Evolutionary conservation across 257 asterid species (phyloP), one percentile per base, ranked within the genome.

Genomic region (Gentiana straminea): DNA sequence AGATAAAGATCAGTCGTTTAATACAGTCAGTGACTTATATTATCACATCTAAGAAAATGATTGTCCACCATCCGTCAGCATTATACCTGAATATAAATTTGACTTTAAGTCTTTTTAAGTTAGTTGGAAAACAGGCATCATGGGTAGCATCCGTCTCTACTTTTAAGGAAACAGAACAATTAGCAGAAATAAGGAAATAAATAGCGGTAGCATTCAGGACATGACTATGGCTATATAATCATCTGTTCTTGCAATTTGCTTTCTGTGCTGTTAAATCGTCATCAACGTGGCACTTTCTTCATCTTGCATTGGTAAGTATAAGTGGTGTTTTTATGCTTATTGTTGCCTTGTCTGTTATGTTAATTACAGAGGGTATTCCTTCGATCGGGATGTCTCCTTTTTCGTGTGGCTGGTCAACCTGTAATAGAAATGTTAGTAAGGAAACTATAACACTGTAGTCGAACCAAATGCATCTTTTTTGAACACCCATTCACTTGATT

Each of bases 391-490:
- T 91, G 90, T 91, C 98, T 64, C 98, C 98, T 57, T 83, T 87
- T 77, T 79, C 96, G 64, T 83, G 95, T 73, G 96, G 96, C 73
- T 91, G 98, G 96, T 73, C 93, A 63, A 91, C 96, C 55, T 63
- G 73, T 70, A 69, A 75, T 70, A 84, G 90, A 87, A 83, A 84
- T 79, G 98, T 90, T 68, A 83, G 95, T 64, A 73, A 33, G 65
- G n/a, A n/a, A 62, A 67, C 43, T n/a, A n/a, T n/a, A n/a, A n/a
- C n/a, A n/a, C n/a, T n/a, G n/a, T 35, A 50, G 41, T 39, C 33
- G n/a, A 45, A 32, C 24, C 13, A 35, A 5, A 44, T 8, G 35
- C 45, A 7, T 2, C 41, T n/a, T n/a, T 35, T 41, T 41, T 41
- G 46, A 2, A 7, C 46, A 41, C 3, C n/a, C 5, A 41, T 41